Evolutionary conservation across 768 basidiomycete genomes (phyloP), one percentile per base, ranked within the genome.

Genomic region (Pleurotus tuoliensis): DNA sequence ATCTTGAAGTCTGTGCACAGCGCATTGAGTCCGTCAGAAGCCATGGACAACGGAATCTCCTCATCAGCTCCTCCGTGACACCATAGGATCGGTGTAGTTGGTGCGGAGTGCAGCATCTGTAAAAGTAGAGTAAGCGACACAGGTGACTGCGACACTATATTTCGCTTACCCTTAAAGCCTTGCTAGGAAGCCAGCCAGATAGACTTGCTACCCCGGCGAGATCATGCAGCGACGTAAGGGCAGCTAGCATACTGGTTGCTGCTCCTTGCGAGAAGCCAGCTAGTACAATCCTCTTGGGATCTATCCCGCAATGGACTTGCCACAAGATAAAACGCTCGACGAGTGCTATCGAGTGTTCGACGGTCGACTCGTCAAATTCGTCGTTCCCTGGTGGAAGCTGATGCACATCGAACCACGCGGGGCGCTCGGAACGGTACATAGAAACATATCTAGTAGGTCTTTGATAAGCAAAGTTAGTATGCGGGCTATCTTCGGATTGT

Each of bases 261-360:
- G 73, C 75, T 7, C 78, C 76, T 59, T 79, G 78, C 24, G 73
- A 73, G 58, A 77, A 78, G 22, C 76, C 76, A 15, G 71, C 67
- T 1, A 79, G 64, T n/a, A 76, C 59, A 18, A 78, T 72, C 24
- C 66, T 67, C 22, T 66, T 64, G 1, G 76, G 62, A 51, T 73
- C 70, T 8, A 69, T 61, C 3, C 76, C 73, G 37, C 61, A 44
- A 55, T 74, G 71, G 24, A 77, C 68, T 58, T 76, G 71, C 5
- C 65, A 55, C 38, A 73, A 66, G 25, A 78, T 73, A 15, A 77
- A 63, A 39, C 59, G 58, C 58, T 79, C 76, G 24, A 78, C 66
- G 25, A 59, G 37, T 1, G 62, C 57, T n/a, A 75, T 64, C 25
- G 76, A 76, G 22, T 69, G 68, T 16, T 67, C 50, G 40, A 75